Evolutionary conservation across 257 asterid species (phyloP), one percentile per base, ranked within the genome.

Genomic region (Voacanga thouarsii): DNA sequence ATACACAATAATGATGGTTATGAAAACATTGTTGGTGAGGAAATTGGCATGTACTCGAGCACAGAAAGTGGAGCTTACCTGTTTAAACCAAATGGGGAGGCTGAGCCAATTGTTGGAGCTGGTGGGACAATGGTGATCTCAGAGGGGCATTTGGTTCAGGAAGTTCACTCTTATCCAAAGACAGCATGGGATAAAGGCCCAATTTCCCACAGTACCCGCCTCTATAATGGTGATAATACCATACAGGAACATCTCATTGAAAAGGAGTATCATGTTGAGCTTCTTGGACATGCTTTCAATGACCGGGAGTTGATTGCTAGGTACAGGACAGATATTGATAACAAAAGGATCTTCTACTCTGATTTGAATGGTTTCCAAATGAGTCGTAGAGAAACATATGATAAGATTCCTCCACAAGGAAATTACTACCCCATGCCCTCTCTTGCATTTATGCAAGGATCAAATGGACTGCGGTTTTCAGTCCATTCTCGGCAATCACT

Each of bases 341-440:
- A 93, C 87, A 83, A 83, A 77, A 87, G 91, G 85, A 84, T 93
- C 75, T 90, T 96, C 77, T 90, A 85, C 85, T 87, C 97, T 75
- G 99, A 96, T 86, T 89, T 93, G 71, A 96, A 96, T 72, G 99
- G 99, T 49, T 96, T 88, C 84, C 99, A 96, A 71, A 96, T 84
- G 95, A 96, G 97, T 88, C 96, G 97, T 15, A 83, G 98, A 78
- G 97, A 96, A 81, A 90, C 98, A 2, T 96, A 93, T 72, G 96
- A 90, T 83, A 96, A 96, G 89, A 93, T 96, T 76, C 97, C 99
- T 2, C 75, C 91, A 74, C 99, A 96, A 82, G 99, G 99, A 18
- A 96, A 96, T 82, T 96, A 93, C 88, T 96, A 93, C 49, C 99
- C 98, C 6, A 93, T 96, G 96, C 98, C 98, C 37, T 89, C 97